Conservation (phyloP, 768 basidiomycete genomes). For the Coprinopsis cinerea region DNA sequence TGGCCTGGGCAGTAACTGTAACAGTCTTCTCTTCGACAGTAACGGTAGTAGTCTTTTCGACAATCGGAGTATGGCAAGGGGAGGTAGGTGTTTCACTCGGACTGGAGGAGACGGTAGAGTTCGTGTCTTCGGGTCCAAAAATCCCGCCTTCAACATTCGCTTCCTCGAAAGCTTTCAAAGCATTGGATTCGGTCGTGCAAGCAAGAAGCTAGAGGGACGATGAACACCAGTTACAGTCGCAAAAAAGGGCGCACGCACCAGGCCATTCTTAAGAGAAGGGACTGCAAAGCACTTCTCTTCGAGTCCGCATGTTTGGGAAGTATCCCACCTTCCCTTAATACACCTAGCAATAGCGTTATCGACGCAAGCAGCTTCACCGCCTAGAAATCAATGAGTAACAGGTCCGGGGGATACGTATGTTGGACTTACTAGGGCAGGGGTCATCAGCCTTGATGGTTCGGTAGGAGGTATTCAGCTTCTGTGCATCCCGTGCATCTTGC, state of each 20-base stretch:
- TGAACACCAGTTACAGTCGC: constrained; percentile 42
- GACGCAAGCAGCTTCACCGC: constrained; percentile 44
- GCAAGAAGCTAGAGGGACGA: constrained; percentile 41
- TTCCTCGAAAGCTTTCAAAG: constrained; percentile 37
- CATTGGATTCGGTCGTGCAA: constrained; percentile 48
- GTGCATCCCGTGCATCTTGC: constrained; percentile 47
- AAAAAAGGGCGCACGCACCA: constrained; percentile 33
- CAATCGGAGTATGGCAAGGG: constrained; percentile 11
- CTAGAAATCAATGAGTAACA: constrained; percentile 9
- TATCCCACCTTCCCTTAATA: too few species aligned
- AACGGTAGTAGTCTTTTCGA: constrained; percentile 5
- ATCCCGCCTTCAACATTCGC: constrained; percentile 42
- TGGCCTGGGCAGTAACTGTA: constrained; percentile 4
- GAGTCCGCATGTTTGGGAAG: too few species aligned
- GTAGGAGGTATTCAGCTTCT: constrained; percentile 45
- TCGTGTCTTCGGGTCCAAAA: constrained; percentile 13
- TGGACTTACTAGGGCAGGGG: constrained; percentile 38
- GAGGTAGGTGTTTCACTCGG: constrained; percentile 8
- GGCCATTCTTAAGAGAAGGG: constrained; percentile 34
- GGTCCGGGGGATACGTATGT: neutral
- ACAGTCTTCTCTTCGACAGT: constrained; percentile 13
- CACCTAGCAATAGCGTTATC: constrained; percentile 25
- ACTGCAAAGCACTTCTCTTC: constrained; percentile 20
- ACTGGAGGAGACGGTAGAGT: neutral
- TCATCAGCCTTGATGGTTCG: constrained; percentile 31